Evolutionary conservation across 805 yeast genomes (phyloP), one percentile per base, ranked within the genome.

Genomic region (Metschnikowia lochheadii): DNA sequence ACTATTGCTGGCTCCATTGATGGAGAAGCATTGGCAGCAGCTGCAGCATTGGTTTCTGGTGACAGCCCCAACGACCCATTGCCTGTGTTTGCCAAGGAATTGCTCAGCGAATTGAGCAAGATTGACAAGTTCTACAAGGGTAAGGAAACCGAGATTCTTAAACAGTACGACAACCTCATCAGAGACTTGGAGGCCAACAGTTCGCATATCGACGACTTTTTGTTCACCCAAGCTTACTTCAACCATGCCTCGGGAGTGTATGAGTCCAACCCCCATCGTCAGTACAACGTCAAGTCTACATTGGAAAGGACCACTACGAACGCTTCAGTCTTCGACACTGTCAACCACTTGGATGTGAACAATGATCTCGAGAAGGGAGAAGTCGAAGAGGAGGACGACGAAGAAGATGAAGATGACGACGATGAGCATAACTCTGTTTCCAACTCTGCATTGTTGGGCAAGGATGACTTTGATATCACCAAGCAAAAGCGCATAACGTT

Each of bases 401-500:
- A 62, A 14, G 69, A 65, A 11, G 65, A 65, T 2, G 68, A 59
- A 3, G 61, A 57, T 15, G 64, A 59, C 5, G 61, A 51, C 10
- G 58, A 56, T 17, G 55, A 55, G 35, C 53, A 49, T n/a, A 57
- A 56, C 29, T 52, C 58, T 17, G 53, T 59, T n/a, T 70, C 49
- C 18, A 52, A 58, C 56, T 50, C 60, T 23, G 57, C 57, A 32
- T 47, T 53, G 40, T 51, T 73, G 75, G 73, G 60, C 49, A 52
- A 60, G 51, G 48, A 56, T 56, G 56, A 61, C 60, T 50, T 58
- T 48, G 48, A 57, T 56, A 34, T 58, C 58, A 36, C 53, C 50
- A 43, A 53, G 54, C 52, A 84, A 54, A 66, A 76, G 52, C 73
- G 75, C 53, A 81, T 86, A 53, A 83, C 87, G 7, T 73, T 87